Conservation (phyloP, 225 moss, liverwort and hornwort genomes). For the Sphagnum contortum region DNA sequence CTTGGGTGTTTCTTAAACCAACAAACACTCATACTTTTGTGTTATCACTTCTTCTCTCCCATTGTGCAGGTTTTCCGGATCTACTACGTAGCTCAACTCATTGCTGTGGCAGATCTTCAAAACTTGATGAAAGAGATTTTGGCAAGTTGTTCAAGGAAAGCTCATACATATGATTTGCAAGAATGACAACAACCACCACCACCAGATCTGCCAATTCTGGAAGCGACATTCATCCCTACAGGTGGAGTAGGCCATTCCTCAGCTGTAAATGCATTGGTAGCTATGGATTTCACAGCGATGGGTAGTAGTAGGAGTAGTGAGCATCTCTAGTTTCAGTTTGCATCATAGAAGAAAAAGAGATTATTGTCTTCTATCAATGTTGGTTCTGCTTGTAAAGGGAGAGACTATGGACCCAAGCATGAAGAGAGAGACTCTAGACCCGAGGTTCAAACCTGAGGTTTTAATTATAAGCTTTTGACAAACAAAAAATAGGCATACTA, state of each 20-base stretch:
- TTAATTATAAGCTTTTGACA: too few species aligned
- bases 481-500: conserved; percentile 24
- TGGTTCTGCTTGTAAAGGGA: too few species aligned
- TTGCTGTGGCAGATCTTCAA: conserved; percentile 18
- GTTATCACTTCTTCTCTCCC: neutral
- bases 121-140: conserved; percentile 16
- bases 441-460: too few species aligned
- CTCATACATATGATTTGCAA: neutral
- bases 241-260: conserved; percentile 41
- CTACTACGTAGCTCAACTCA: conserved; percentile 44
- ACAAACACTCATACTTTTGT: neutral
- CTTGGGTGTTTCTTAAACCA: neutral
- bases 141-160: neutral
- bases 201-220: conserved; percentile 7
- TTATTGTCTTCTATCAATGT: too few species aligned
- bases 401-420: too few species aligned
- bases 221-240: conserved; percentile 50
- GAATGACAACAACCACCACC: conserved; percentile 3
- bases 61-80: conserved; percentile 57
- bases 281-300: conserved; percentile 52
- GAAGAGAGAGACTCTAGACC: too few species aligned
- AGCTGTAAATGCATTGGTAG: conserved; percentile 29
- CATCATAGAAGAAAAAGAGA: too few species aligned
- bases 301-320: neutral
- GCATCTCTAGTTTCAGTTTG: too few species aligned